A percentile compares a stretch with the other conserved stretches of the same genome.
Conservation (phyloP, 306 rosid species). For the Trifolium pratense region DNA sequence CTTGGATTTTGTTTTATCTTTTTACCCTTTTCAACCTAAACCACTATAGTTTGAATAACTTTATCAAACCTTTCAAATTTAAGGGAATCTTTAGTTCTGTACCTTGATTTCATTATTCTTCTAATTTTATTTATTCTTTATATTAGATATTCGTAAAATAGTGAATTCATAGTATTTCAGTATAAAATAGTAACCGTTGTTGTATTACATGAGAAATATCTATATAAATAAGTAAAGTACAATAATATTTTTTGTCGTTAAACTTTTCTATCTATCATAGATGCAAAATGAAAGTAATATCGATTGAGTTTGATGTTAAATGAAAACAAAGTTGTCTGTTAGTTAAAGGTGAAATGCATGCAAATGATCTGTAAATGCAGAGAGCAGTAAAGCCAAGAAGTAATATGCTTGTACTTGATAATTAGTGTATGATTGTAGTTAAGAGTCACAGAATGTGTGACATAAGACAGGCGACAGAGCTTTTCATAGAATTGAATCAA, state of each 20-base stretch:
- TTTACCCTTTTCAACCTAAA: neutral
- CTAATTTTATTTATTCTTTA: neutral
- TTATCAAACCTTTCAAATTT: slow-evolving; percentile 13
- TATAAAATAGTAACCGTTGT: neutral
- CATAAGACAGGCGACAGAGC: slow-evolving; percentile 25
- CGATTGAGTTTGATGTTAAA: slow-evolving; percentile 27
- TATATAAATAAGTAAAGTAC: slow-evolving; percentile 1
- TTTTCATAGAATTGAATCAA: slow-evolving; percentile 29
- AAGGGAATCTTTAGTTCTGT: slow-evolving; percentile 15
- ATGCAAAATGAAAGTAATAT: slow-evolving; percentile 26
- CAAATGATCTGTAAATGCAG: slow-evolving; percentile 16
- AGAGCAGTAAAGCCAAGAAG: slow-evolving; percentile 7
- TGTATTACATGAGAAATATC: slow-evolving; percentile 30
- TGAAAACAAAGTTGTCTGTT: neutral
- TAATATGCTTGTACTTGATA: neutral
- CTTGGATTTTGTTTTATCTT: neutral
- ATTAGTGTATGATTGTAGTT: slow-evolving; percentile 26
- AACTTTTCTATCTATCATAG: slow-evolving; percentile 10
- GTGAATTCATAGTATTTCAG: slow-evolving; percentile 13
- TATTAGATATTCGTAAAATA: slow-evolving; percentile 21
- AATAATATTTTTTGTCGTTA: slow-evolving; percentile 2
- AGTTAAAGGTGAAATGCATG: slow-evolving; percentile 32
- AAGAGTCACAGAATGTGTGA: slow-evolving; percentile 29
- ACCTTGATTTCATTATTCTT: slow-evolving; percentile 12
- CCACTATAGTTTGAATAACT: slow-evolving; percentile 3